Conservation (phyloP, 345 rosid genomes). For the Ailanthus altissimus region DNA sequence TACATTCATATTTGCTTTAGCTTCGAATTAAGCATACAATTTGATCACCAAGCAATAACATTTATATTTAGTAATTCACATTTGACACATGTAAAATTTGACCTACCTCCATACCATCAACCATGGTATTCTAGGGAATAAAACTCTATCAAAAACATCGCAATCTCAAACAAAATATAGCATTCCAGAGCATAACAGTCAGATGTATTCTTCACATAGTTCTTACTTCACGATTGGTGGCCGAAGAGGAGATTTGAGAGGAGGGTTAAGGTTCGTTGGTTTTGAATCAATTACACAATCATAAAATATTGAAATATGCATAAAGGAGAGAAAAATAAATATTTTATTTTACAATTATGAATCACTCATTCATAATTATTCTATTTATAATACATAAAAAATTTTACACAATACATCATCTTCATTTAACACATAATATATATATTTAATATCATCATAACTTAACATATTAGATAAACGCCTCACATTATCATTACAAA, state of each 20-base stretch:
- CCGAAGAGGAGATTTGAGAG: constrained; percentile 43
- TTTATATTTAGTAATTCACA: not conserved
- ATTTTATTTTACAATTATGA: too few relatives aligned
- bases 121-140: not conserved
- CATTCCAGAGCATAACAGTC: constrained; percentile 10
- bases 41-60: not conserved
- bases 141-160: not conserved
- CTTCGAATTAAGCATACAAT: not conserved
- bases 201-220: not conserved
- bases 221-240: not conserved
- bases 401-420: too few relatives aligned
- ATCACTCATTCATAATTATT: too few relatives aligned
- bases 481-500: too few relatives aligned
- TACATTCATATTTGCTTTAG: not conserved
- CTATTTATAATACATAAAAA: too few relatives aligned
- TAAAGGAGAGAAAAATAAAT: too few relatives aligned
- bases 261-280: constrained; percentile 48
- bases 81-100: too few relatives aligned
- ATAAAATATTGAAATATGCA: too few relatives aligned
- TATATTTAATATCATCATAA: too few relatives aligned
- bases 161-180: constrained; percentile 29
- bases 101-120: not conserved
- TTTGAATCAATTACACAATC: too few relatives aligned
- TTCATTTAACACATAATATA: too few relatives aligned
- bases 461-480: too few relatives aligned